Evolutionary conservation across 2,329 filamentous ascomycete species (phyloP).

Genomic region (Penicillium paneum): DNA sequence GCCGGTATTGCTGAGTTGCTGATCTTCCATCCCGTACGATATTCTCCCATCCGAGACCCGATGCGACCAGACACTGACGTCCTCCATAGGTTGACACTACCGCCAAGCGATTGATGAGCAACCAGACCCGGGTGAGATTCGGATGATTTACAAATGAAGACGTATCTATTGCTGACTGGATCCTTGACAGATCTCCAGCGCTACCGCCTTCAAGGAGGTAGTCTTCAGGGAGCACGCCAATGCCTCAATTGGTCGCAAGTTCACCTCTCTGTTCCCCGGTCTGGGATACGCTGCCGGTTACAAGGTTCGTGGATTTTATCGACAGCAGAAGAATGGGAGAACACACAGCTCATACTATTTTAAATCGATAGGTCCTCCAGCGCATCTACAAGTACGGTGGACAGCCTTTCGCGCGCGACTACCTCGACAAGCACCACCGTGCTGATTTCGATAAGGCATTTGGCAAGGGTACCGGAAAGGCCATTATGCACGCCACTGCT

Average conservation of each 20-base stretch:
- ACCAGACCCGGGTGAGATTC: slow-evolving; percentile 67
- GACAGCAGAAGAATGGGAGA: background rate
- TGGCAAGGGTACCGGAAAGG: slow-evolving; percentile 95
- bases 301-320: slow-evolving; percentile 58
- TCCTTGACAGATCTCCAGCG: slow-evolving; percentile 51
- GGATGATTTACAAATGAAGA: slow-evolving; percentile 1
- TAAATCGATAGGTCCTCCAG: slow-evolving; percentile 66
- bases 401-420: slow-evolving; percentile 92
- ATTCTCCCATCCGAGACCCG: background rate
- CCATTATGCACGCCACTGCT: slow-evolving; percentile 94
- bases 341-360: slow-evolving; percentile 4
- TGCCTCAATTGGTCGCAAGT: slow-evolving; percentile 70
- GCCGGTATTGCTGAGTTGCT: slow-evolving; percentile 90
- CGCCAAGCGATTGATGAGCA: slow-evolving; percentile 98
- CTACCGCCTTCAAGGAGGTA: slow-evolving; percentile 74
- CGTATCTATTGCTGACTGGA: slow-evolving; percentile 3
- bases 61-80: slow-evolving; percentile 21
- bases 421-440: slow-evolving; percentile 74
- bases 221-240: slow-evolving; percentile 87
- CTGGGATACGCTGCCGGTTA: slow-evolving; percentile 96
- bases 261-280: slow-evolving; percentile 93
- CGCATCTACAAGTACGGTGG: slow-evolving; percentile 98
- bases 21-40: slow-evolving; percentile 80
- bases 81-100: slow-evolving; percentile 81
- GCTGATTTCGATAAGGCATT: slow-evolving; percentile 83